These are phyloP conservation scores for Globisporangium perplexum DNA, from an alignment of 352 stramenopile genomes.

Conservation along the genomic window DNA sequence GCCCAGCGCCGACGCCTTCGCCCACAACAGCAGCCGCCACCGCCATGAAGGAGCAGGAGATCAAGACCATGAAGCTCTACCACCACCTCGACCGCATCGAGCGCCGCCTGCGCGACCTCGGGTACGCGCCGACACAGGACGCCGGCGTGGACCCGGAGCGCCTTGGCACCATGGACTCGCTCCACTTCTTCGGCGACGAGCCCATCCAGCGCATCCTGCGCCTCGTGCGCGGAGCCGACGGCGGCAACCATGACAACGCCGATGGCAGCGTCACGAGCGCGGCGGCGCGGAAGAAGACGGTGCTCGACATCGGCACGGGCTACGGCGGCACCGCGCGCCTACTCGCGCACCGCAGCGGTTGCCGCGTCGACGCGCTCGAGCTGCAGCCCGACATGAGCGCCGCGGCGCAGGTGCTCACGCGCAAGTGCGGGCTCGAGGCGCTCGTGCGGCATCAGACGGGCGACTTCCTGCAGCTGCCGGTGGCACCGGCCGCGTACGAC, in stretches of 20 bases:
- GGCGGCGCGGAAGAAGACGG: constrained; percentile 15
- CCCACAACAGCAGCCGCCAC: neutral
- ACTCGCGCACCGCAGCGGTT: constrained; percentile 63
- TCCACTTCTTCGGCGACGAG: constrained; percentile 66
- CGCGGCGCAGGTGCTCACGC: constrained; percentile 51
- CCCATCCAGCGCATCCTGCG: constrained; percentile 40
- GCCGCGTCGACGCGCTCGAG: constrained; percentile 66
- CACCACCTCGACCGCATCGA: constrained; percentile 75
- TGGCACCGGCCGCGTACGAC: constrained; percentile 34
- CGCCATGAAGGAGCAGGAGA: constrained; percentile 39
- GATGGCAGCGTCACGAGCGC: too few relatives aligned
- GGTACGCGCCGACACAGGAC: constrained; percentile 12
- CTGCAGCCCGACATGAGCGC: constrained; percentile 70
- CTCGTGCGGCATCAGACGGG: constrained; percentile 51
- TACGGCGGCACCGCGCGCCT: constrained; percentile 86
- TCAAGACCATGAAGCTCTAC: constrained; percentile 90
- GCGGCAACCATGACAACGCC: neutral
- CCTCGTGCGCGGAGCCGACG: constrained; percentile 22
- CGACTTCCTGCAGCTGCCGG: constrained; percentile 50
- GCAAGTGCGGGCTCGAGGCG: constrained; percentile 37
- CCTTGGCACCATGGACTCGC: constrained; percentile 46
- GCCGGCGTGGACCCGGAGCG: constrained; percentile 38
- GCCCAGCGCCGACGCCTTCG: neutral
- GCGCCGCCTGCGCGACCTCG: constrained; percentile 35
- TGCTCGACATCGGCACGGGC: constrained; percentile 88